Conservation (phyloP, 2,329 filamentous ascomycete genomes). For the Talaromyces sp. region DNA sequence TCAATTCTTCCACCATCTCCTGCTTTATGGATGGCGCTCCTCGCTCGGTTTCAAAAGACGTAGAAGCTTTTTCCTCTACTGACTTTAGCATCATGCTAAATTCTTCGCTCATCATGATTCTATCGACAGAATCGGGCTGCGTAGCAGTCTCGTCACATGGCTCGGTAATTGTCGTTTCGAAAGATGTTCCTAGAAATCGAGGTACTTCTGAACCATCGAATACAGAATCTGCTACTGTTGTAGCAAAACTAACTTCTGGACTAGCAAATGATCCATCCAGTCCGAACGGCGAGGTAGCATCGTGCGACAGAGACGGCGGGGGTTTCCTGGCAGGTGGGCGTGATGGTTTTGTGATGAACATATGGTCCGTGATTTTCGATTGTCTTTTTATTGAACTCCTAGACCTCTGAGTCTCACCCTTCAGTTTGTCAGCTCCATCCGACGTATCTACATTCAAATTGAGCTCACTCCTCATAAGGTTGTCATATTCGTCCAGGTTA, state of each 20-base stretch:
- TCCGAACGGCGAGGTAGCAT: not conserved
- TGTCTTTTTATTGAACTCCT: slow-evolving; percentile 22
- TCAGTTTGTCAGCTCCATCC: slow-evolving; percentile 20
- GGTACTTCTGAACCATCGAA: slow-evolving; percentile 18
- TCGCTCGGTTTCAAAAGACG: not conserved
- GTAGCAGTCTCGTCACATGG: slow-evolving; percentile 17
- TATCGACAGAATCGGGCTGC: slow-evolving; percentile 27
- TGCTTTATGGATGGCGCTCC: slow-evolving; percentile 4
- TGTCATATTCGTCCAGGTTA: slow-evolving; percentile 20
- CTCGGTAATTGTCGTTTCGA: slow-evolving; percentile 30
- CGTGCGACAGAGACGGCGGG: not conserved
- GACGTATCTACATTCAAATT: slow-evolving; percentile 8
- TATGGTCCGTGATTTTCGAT: slow-evolving; percentile 20
- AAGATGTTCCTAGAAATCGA: slow-evolving; percentile 23
- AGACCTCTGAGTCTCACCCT: slow-evolving; percentile 18
- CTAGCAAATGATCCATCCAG: not conserved
- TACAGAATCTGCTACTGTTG: slow-evolving; percentile 19
- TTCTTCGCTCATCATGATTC: slow-evolving; percentile 24
- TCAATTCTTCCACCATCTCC: slow-evolving; percentile 29
- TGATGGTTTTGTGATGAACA: slow-evolving; percentile 18
- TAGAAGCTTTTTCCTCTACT: not conserved
- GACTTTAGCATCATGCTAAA: slow-evolving; percentile 17
- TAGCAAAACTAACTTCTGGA: slow-evolving; percentile 26
- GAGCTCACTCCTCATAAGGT: slow-evolving; percentile 21
- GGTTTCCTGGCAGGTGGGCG: not conserved